Conservation (phyloP, 352 stramenopile genomes). For the Phytophthora ramorum region DNA sequence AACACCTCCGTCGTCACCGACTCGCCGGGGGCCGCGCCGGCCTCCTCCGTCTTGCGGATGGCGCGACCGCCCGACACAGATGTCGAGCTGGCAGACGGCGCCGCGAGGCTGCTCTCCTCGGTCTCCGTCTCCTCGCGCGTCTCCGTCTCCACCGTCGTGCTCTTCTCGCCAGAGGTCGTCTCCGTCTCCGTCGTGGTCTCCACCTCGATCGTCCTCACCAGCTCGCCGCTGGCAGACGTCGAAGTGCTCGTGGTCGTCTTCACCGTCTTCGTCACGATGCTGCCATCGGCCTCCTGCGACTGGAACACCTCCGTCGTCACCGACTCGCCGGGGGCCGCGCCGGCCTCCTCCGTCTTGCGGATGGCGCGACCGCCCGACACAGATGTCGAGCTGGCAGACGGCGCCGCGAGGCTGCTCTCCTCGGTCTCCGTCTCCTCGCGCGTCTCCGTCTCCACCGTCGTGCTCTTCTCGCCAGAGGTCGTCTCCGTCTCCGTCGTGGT, state of each 20-base stretch:
- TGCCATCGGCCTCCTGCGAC: conserved; percentile 6
- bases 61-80: neutral
- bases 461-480: conserved; percentile 7
- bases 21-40: conserved; percentile 2
- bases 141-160: conserved; percentile 11
- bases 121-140: conserved; percentile 11
- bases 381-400: neutral
- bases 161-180: conserved; percentile 7
- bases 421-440: conserved; percentile 8
- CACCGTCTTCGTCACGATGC: conserved; percentile 11
- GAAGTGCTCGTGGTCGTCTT: conserved; percentile 10
- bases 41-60: conserved; percentile 1
- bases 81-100: neutral
- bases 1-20: conserved; percentile 12
- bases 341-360: conserved; percentile 1
- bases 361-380: conserved; percentile 1
- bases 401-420: conserved; percentile 1
- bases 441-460: conserved; percentile 8
- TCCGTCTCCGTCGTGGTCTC: conserved; percentile 13
- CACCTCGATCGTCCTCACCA: conserved; percentile 10
- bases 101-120: conserved; percentile 1
- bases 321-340: conserved; percentile 3
- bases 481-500: conserved; percentile 9
- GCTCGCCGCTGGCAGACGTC: conserved; percentile 3
- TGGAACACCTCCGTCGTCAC: conserved; percentile 13